Evolutionary conservation across 805 yeast genomes (phyloP).

Genomic region (Clavispora carvajalis): DNA sequence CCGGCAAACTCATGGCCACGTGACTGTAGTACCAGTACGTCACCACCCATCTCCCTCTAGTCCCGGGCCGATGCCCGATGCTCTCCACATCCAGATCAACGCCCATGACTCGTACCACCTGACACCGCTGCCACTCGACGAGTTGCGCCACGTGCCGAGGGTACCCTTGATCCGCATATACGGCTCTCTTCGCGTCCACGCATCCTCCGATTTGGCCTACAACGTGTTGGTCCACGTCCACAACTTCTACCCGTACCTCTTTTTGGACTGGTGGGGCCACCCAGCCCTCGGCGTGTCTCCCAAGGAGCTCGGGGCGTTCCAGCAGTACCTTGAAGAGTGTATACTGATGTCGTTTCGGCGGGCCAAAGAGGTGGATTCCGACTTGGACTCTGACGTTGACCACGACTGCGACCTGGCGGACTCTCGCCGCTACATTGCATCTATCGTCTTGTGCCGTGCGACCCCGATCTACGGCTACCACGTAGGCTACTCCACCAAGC

Average conservation of each 20-base stretch:
- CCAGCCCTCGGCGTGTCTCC: constrained; percentile 11
- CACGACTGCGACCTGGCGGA: constrained; percentile 3
- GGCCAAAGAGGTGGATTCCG: constrained; percentile 8
- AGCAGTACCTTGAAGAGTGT: constrained; percentile 39
- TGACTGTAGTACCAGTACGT: no score
- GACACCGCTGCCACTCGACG: constrained; percentile 52
- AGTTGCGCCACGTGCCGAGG: constrained; percentile 33
- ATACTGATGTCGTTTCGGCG: constrained; percentile 36
- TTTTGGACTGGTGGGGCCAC: constrained; percentile 51
- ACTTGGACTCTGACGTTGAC: constrained; percentile 9
- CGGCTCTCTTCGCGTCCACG: constrained; percentile 60
- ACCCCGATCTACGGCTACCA: constrained; percentile 82
- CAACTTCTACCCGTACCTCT: constrained; percentile 79
- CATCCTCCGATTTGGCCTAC: constrained; percentile 15
- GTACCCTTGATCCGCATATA: constrained; percentile 78
- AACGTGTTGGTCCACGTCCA: constrained; percentile 63
- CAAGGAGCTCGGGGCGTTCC: constrained; percentile 35
- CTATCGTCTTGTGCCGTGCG: constrained; percentile 63
- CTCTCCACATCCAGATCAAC: constrained; percentile 46
- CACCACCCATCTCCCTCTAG: no score
- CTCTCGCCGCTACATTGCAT: constrained; percentile 44
- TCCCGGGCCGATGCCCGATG: constrained; percentile 8
- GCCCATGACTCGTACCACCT: constrained; percentile 62
- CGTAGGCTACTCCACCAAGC: constrained; percentile 55
- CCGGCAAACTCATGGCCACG: no score